A percentile compares a stretch with the other conserved stretches of the same genome.
These are phyloP conservation scores for Chaetomium olivaceum DNA, from an alignment of 2,329 filamentous ascomycete species.

Conservation along the genomic window DNA sequence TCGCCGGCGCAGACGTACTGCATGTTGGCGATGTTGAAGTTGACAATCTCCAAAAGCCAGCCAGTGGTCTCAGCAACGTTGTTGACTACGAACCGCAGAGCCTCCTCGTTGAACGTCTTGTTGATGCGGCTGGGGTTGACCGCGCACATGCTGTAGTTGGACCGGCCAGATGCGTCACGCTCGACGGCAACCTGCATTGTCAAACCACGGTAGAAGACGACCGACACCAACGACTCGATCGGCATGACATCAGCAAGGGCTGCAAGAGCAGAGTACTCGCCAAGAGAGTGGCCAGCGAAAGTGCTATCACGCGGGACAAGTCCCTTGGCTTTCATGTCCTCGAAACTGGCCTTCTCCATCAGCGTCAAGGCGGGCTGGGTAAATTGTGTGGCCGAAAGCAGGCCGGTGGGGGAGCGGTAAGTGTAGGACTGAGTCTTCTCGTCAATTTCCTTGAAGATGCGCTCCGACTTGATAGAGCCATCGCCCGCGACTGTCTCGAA, in stretches of 20 bases:
- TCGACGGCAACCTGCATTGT: conserved; percentile 99
- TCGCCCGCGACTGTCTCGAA: conserved; percentile 96
- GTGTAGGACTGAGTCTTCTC: conserved; percentile 95
- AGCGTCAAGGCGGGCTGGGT: conserved; percentile 95
- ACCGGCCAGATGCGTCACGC: conserved; percentile 86
- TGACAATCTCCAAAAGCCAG: conserved; percentile 98
- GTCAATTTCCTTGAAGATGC: conserved; percentile 97
- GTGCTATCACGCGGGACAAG: conserved; percentile 94
- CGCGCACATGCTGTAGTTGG: conserved; percentile 99
- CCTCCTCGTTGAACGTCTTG: conserved; percentile 98
- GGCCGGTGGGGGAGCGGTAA: conserved; percentile 89
- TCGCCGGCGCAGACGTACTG: conserved; percentile 74
- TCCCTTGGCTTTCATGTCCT: conserved; percentile 97
- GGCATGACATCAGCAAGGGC: conserved; percentile 98
- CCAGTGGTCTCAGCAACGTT: conserved; percentile 91
- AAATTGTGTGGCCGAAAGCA: conserved; percentile 96
- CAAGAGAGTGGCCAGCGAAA: conserved; percentile 95
- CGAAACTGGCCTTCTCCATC: conserved; percentile 99
- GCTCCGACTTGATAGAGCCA: conserved; percentile 93
- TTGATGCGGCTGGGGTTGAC: conserved; percentile 98
- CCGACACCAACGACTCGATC: conserved; percentile 97
- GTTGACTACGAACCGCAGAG: conserved; percentile 93
- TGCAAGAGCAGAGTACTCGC: conserved; percentile 96
- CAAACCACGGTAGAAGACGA: conserved; percentile 97
- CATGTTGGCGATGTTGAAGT: conserved; percentile 82